Conservation (phyloP, 768 basidiomycete genomes). For the Imleria badia region DNA sequence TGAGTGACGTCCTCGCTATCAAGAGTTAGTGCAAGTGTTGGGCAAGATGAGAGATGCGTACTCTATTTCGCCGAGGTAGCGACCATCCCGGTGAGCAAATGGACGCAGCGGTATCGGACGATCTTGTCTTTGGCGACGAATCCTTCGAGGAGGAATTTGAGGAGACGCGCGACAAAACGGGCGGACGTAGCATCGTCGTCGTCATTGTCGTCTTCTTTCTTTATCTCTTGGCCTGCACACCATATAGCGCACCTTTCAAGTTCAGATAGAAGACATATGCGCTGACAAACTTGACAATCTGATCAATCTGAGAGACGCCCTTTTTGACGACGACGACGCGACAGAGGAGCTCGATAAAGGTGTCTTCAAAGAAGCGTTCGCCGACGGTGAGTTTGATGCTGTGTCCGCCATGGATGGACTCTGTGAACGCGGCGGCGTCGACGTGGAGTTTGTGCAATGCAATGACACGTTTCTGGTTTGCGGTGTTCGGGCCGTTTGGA, state of each 20-base stretch:
- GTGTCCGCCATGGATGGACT: no score
- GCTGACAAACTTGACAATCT: slow-evolving; percentile 78
- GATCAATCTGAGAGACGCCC: slow-evolving; percentile 71
- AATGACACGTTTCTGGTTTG: slow-evolving; percentile 90
- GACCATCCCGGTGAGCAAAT: slow-evolving; percentile 78
- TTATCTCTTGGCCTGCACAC: no score
- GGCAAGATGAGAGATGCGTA: slow-evolving; percentile 36
- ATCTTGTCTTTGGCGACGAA: slow-evolving; percentile 87
- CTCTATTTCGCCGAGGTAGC: slow-evolving; percentile 83
- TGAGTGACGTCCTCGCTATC: slow-evolving; percentile 73
- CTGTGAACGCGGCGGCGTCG: slow-evolving; percentile 55
- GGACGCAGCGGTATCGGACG: slow-evolving; percentile 77
- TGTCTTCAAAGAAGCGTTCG: slow-evolving; percentile 72
- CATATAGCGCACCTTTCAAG: slow-evolving; percentile 63
- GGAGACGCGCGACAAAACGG: slow-evolving; percentile 68
- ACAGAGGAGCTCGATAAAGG: slow-evolving; percentile 58
- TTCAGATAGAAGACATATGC: slow-evolving; percentile 75
- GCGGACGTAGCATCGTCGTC: slow-evolving; percentile 69
- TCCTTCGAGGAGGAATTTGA: no score
- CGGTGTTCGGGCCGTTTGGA: slow-evolving; percentile 61
- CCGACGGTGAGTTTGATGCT: slow-evolving; percentile 68
- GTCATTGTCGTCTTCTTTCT: no score
- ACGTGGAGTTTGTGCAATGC: slow-evolving; percentile 77
- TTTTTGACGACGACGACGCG: slow-evolving; percentile 75
- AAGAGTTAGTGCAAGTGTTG: neutral